These are phyloP conservation scores for Fusarium continuum DNA, from an alignment of 2,329 filamentous ascomycete species.

Conservation along the genomic window DNA sequence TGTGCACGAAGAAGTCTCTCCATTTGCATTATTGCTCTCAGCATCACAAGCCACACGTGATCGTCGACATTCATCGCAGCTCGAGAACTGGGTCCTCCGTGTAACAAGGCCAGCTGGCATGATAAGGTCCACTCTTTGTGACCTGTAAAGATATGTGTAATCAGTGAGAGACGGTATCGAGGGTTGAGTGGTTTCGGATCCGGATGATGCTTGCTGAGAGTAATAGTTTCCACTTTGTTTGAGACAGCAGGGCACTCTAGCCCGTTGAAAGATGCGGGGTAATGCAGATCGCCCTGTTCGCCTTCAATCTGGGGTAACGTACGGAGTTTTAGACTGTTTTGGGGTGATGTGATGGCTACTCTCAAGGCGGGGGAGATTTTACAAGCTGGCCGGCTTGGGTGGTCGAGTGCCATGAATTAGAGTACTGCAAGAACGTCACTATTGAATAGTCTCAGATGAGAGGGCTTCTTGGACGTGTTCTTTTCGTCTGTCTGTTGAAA, in stretches of 20 bases:
- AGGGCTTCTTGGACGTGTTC: not conserved
- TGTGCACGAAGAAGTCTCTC: slow-evolving; percentile 73
- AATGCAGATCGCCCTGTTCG: slow-evolving; percentile 25
- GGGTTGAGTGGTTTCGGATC: slow-evolving; percentile 18
- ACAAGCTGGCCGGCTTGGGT: not conserved
- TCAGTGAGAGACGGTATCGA: not conserved
- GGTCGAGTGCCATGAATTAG: not conserved
- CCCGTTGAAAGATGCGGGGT: slow-evolving; percentile 28
- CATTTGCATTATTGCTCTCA: slow-evolving; percentile 56
- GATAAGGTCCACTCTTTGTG: not conserved
- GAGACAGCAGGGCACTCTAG: slow-evolving; percentile 1
- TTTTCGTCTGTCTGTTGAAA: not conserved
- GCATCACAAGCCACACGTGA: slow-evolving; percentile 47
- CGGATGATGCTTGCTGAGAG: slow-evolving; percentile 10
- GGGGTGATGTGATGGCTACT: not conserved
- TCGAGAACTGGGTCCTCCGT: slow-evolving; percentile 50
- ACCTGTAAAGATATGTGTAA: not conserved
- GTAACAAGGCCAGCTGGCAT: slow-evolving; percentile 34
- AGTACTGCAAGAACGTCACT: too few relatives aligned
- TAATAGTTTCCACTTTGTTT: slow-evolving; percentile 1
- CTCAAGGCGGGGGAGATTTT: not conserved
- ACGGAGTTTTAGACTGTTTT: not conserved
- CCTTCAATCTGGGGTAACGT: slow-evolving; percentile 23
- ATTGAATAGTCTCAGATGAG: too few relatives aligned
- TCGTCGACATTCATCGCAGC: slow-evolving; percentile 47